Base-by-base conservation (phyloP, 192 early-diverging fungal species). In the Coemansia sp. region DNA sequence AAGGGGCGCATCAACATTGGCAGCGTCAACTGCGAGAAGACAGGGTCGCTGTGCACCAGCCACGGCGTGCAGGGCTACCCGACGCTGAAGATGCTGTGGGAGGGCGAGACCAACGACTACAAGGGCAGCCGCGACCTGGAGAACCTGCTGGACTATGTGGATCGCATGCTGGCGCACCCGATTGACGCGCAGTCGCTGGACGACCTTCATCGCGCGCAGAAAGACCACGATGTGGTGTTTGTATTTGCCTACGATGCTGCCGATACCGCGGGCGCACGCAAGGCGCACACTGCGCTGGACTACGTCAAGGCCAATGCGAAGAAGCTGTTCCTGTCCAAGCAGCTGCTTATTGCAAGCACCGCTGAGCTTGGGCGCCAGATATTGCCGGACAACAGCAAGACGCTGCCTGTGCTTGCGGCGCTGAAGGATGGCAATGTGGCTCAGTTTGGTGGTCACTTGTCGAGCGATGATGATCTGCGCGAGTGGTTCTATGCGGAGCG, bases 1-100 rank as follows among this genome's bases (percentile, higher is more conserved):
- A 83, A 87, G 63, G 87, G 89, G 39, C 82, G 84, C 40, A 85
- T 95, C 63, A 95, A 95, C 69, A 78, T 97, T 26, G 96, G 88
- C 40, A 83, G 90, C 62, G 89, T 98, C 26, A 91, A 98, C 77
- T 98, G 96, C 78, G 90, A 89, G 21, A 76, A 78, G 32, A 79
- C 88, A 36, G 80, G 67, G 59, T 68, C 65, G 21, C 62, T 93
- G 22, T 95, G 94, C 72, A 51, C 73, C 7, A 68, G 86, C n/a
- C 87, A 86, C 66, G 81, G 85, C 42, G 84, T 98, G 22, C 76
- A 84, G 45, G 93, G 91, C n/a, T 96, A 91, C 74, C 96, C 96
- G 32, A 96, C 95, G 11, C 83, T 98, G 56, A 88, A 86, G 67
- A 87, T 90, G 76, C 86, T 90, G 68, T 84, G 78, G 69, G 83